phyloP scores from a whole-genome alignment of 2,329 filamentous ascomycete species.

The Penicillium sp. region DNA sequence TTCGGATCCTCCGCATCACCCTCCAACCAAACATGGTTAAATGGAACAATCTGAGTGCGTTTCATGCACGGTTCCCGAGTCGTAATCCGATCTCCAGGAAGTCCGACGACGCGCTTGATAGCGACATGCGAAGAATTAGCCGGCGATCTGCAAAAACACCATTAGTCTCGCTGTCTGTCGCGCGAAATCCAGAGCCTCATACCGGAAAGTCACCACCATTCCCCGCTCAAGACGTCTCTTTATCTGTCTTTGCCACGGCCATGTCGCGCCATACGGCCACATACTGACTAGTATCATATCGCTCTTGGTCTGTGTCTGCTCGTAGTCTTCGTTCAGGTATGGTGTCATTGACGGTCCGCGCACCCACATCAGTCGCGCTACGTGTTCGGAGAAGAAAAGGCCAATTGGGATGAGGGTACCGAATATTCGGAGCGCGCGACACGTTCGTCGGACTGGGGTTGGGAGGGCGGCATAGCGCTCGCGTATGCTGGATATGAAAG shows the following conservation, averaged over 20 bases:
- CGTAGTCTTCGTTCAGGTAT: slow-evolving; percentile 66
- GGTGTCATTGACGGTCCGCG: slow-evolving; percentile 69
- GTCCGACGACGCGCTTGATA: slow-evolving; percentile 78
- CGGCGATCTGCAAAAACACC: slow-evolving; percentile 59
- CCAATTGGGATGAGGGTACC: slow-evolving; percentile 38
- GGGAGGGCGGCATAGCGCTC: slow-evolving; percentile 30
- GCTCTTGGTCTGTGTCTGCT: slow-evolving; percentile 38
- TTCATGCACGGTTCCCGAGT: slow-evolving; percentile 62
- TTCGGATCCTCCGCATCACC: slow-evolving; percentile 71
- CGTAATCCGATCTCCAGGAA: slow-evolving; percentile 74
- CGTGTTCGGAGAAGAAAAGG: slow-evolving; percentile 41
- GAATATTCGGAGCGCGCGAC: slow-evolving; percentile 29
- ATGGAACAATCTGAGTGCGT: slow-evolving; percentile 61
- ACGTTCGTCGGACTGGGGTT: slow-evolving; percentile 22
- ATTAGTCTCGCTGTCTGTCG: not conserved
- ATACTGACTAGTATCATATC: slow-evolving; percentile 46
- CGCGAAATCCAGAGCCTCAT: not conserved
- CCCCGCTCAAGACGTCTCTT: slow-evolving; percentile 62
- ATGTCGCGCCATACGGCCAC: slow-evolving; percentile 51
- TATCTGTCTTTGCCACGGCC: slow-evolving; percentile 46
- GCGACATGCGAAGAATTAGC: slow-evolving; percentile 65
- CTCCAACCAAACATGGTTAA: slow-evolving; percentile 91
- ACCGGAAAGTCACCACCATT: slow-evolving; percentile 68
- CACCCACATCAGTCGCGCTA: slow-evolving; percentile 43
- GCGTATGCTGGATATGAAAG: slow-evolving; percentile 27